phyloP scores from a whole-genome alignment of 1,284 basidiomycete species.

The Sporisorium exsertum region DNA sequence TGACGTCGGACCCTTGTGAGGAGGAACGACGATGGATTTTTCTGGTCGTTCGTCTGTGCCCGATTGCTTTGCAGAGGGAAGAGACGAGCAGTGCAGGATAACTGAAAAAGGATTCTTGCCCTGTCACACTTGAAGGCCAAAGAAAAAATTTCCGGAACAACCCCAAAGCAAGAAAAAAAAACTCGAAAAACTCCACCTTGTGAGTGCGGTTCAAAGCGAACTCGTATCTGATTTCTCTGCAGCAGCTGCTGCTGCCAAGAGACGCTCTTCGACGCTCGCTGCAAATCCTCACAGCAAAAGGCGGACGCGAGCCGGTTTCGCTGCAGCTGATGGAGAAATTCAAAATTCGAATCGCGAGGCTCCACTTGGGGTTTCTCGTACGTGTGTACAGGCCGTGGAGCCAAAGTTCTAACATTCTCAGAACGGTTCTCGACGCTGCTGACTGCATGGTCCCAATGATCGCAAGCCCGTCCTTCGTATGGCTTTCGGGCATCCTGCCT shows the following conservation, averaged over 20 bases:
- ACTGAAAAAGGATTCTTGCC: neutral
- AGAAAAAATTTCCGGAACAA: neutral
- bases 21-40: neutral
- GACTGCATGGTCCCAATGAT: no score
- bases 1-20: neutral
- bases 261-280: constrained; percentile 1
- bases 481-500: no score
- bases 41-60: neutral
- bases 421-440: no score
- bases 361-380: constrained; percentile 2
- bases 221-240: neutral
- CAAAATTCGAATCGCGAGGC: constrained; percentile 3
- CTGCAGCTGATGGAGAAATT: neutral
- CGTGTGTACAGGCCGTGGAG: neutral
- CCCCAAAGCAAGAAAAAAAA: neutral
- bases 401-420: no score
- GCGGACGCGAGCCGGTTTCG: constrained; percentile 1
- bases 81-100: no score
- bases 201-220: neutral
- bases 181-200: constrained; percentile 2
- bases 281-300: neutral
- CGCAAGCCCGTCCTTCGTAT: no score
- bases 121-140: no score
- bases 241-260: constrained; percentile 4
- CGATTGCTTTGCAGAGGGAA: constrained; percentile 2